A percentile compares a stretch with the other conserved stretches of the same genome.
These are phyloP conservation scores for Mortierella sp. DNA, from an alignment of 371 early-diverging fungal species.

Conservation along the genomic window DNA sequence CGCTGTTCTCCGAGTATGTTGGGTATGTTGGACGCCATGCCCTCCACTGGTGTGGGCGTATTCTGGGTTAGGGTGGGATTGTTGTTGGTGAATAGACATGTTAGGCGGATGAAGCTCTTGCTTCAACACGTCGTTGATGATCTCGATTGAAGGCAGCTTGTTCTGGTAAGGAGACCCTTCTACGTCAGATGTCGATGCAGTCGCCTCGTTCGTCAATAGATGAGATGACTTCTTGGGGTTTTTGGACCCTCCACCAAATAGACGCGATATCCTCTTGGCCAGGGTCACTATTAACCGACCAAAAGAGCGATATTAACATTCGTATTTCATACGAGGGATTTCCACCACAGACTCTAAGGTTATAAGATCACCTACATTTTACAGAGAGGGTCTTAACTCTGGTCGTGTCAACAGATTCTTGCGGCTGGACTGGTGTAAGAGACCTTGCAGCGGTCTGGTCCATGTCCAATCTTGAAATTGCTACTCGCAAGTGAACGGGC, in stretches of 20 bases:
- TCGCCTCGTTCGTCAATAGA: background rate
- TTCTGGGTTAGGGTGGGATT: slow-evolving; percentile 16
- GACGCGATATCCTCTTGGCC: slow-evolving; percentile 41
- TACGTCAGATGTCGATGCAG: background rate
- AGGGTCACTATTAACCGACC: slow-evolving; percentile 26
- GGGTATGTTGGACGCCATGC: background rate
- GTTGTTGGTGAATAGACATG: slow-evolving; percentile 10
- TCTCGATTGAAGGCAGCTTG: slow-evolving; percentile 14
- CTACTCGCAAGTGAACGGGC: background rate
- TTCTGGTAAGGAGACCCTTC: background rate
- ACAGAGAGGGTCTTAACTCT: background rate
- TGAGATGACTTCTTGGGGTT: slow-evolving; percentile 14
- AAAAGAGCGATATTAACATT: background rate
- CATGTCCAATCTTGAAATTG: slow-evolving; percentile 21
- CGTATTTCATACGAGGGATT: background rate
- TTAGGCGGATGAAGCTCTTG: slow-evolving; percentile 18
- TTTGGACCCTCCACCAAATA: slow-evolving; percentile 31
- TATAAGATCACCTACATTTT: background rate
- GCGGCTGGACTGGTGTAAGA: background rate
- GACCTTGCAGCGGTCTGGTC: slow-evolving; percentile 8
- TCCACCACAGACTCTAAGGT: background rate
- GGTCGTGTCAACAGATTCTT: background rate
- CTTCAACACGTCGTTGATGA: slow-evolving; percentile 9
- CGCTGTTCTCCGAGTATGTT: background rate
- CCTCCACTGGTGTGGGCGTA: background rate